Percentiles rank a stretch among this genome's conserved stretches.
These are phyloP conservation scores for Eucalyptus sideroxylon DNA, from an alignment of 345 rosid species.

Conservation along the genomic window DNA sequence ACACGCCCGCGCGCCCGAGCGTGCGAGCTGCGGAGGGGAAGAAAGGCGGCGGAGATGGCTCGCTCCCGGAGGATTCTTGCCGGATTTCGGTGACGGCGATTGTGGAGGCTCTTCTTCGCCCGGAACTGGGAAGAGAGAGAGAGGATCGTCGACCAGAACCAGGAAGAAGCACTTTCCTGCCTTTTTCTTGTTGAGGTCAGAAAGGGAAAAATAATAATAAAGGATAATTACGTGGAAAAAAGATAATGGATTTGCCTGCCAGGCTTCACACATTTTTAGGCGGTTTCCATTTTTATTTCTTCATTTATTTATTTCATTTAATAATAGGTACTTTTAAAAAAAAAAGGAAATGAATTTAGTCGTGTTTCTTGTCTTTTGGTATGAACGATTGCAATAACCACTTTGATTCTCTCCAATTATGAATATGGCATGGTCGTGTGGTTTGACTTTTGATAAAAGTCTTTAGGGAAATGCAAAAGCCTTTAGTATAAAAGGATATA, in stretches of 20 bases:
- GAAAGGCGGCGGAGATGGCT: background rate
- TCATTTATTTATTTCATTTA: background rate
- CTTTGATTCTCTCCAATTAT: background rate
- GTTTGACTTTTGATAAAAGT: too few species aligned
- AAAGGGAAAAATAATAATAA: background rate
- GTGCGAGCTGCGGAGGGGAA: background rate
- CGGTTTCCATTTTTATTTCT: background rate
- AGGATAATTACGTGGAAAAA: background rate
- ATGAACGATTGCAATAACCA: background rate
- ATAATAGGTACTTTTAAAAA: background rate
- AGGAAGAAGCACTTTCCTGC: background rate
- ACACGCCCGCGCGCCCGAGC: background rate
- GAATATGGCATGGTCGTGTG: too few species aligned
- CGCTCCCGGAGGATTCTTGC: background rate
- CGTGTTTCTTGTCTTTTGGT: background rate
- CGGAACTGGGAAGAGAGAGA: background rate
- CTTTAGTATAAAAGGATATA: too few species aligned
- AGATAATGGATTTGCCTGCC: background rate
- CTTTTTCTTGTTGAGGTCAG: background rate
- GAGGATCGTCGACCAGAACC: background rate
- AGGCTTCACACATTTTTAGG: background rate
- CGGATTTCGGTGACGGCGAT: background rate
- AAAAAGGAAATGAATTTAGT: background rate
- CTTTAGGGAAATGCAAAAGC: fast-evolving
- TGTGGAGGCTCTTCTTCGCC: background rate